phyloP scores from a whole-genome alignment of 75 land plant genomes.

The Gnetum montanum region DNA sequence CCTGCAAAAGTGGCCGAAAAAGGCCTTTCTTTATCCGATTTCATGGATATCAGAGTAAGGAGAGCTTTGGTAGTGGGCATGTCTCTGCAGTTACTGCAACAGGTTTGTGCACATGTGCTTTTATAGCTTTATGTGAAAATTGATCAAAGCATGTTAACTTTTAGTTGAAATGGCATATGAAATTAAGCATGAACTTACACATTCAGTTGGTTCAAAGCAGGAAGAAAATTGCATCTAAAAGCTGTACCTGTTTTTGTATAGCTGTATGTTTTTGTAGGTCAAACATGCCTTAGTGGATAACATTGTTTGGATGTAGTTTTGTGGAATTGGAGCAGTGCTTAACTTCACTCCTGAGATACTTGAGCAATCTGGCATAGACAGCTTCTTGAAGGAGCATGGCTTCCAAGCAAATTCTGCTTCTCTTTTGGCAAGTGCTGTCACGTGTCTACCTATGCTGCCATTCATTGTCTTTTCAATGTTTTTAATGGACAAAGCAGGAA shows the following conservation, averaged over 20 bases:
- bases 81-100: conserved; percentile 17
- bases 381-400: conserved; percentile 11
- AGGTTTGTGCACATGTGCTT: no score
- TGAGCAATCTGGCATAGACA: conserved; percentile 29
- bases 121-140: no score
- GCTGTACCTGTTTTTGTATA: background rate
- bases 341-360: conserved; percentile 36
- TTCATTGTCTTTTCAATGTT: conserved; percentile 37
- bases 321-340: conserved; percentile 40
- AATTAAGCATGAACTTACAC: no score
- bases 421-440: conserved; percentile 29
- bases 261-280: background rate
- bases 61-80: conserved; percentile 20
- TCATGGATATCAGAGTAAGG: conserved; percentile 15
- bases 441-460: conserved; percentile 25
- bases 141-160: no score
- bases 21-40: conserved; percentile 16
- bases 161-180: no score
- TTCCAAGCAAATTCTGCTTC: conserved; percentile 34
- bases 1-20: conserved; percentile 14
- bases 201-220: no score
- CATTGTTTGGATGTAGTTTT: conserved; percentile 15
- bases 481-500: conserved; percentile 37
- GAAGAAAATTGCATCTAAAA: background rate
- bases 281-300: background rate